Conservation (phyloP, 495 filamentous ascomycete species). For the Penicillium cinerascens region DNA sequence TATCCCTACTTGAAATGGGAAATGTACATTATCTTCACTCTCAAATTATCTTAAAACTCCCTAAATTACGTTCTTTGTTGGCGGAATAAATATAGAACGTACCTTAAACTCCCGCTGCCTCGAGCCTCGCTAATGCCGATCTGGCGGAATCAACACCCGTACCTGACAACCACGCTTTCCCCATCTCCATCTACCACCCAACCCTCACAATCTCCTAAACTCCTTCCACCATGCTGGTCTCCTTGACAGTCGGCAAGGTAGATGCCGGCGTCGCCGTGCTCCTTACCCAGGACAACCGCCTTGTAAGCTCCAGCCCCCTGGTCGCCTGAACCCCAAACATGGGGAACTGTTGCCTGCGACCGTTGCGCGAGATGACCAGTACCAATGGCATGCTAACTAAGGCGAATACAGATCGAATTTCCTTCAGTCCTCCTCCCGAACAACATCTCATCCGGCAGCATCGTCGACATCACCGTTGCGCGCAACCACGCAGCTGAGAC, state of each 20-base stretch:
- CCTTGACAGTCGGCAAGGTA: constrained; percentile 97
- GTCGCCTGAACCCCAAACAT: constrained; percentile 17
- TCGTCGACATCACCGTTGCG: constrained; percentile 95
- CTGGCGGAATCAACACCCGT: constrained; percentile 28
- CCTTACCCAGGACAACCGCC: constrained; percentile 91
- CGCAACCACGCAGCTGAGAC: constrained; percentile 80
- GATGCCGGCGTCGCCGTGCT: constrained; percentile 97
- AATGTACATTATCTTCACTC: background rate
- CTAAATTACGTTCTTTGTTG: background rate
- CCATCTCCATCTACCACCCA: constrained; percentile 16
- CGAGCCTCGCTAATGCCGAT: constrained; percentile 31
- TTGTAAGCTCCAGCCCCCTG: constrained; percentile 58
- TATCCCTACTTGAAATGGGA: constrained; percentile 5
- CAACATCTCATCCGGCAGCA: constrained; percentile 90
- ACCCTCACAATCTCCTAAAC: background rate
- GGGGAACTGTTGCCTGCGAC: constrained; percentile 5
- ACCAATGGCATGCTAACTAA: constrained; percentile 7
- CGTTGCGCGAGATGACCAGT: background rate
- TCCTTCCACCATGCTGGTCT: constrained; percentile 74
- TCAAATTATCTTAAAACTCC: background rate
- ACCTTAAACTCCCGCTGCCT: constrained; percentile 16
- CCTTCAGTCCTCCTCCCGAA: constrained; percentile 94
- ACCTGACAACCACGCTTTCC: constrained; percentile 13
- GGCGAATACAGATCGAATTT: constrained; percentile 79
- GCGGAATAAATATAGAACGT: constrained; percentile 16